phyloP scores from a whole-genome alignment of 2,329 filamentous ascomycete genomes.

The Aspergillus sp. region DNA sequence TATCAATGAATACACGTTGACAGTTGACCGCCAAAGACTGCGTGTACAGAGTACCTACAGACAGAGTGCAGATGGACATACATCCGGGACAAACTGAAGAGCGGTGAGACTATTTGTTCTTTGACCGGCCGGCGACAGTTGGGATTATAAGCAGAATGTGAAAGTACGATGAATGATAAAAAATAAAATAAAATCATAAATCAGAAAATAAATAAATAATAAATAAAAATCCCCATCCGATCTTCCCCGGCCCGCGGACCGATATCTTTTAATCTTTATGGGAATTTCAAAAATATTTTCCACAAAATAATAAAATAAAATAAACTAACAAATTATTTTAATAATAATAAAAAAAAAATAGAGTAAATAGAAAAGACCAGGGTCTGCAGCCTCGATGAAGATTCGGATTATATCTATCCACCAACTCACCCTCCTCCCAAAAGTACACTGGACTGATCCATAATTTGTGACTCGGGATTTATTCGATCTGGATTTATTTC shows the following conservation, averaged over 20 bases:
- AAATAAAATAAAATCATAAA: neutral
- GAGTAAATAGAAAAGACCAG: slow-evolving; percentile 14
- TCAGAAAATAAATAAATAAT: slow-evolving; percentile 1
- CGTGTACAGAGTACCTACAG: too few species aligned
- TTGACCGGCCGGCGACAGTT: too few species aligned
- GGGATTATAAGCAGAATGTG: too few species aligned
- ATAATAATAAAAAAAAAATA: slow-evolving; percentile 1
- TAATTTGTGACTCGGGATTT: slow-evolving; percentile 1
- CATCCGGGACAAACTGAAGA: too few species aligned
- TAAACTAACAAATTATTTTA: neutral
- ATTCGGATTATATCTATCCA: slow-evolving; percentile 5
- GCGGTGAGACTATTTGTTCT: too few species aligned
- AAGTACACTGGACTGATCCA: slow-evolving; percentile 12
- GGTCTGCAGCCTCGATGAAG: slow-evolving; percentile 14
- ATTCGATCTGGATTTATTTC: too few species aligned
- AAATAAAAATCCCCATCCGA: slow-evolving; percentile 17
- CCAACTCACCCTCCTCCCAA: neutral
- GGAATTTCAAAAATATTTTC: neutral
- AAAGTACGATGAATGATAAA: too few species aligned
- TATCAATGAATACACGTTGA: too few species aligned
- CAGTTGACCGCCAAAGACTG: too few species aligned
- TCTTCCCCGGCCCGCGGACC: slow-evolving; percentile 23
- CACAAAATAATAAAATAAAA: slow-evolving; percentile 4
- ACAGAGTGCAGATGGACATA: too few species aligned
- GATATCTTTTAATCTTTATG: neutral